Base-by-base conservation (phyloP, 768 basidiomycete species). In the Boletus subcaerulescens region DNA sequence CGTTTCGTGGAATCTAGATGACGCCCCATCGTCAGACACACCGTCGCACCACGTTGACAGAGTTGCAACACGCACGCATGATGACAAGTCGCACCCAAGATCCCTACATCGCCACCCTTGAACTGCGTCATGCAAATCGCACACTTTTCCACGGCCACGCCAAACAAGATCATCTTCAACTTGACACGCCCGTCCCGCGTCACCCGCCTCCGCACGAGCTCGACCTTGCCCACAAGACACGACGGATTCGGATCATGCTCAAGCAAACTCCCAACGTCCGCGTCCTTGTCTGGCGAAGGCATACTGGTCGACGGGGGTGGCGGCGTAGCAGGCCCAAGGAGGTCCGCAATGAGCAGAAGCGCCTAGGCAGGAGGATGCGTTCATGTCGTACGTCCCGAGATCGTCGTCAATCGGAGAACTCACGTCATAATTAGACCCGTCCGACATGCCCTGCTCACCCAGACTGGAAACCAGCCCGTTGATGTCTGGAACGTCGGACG, bases 91-190 rank as follows among this genome's bases (percentile, higher is more conserved):
- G 80, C 79, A 4, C 80, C 78, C 68, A 87, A 62, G 33, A 79
- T 79, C 14, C 79, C 86, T 52, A 63, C 60, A 54, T 91, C 85
- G 17, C 71, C 79, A 9, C 72, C 76, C 70, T 75, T 83, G 72
- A 89, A 91, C 70, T 85, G 85, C 45, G 77, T 79, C 66, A 89
- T 71, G 65, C 90, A 91, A 47, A 90, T 84, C 39, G 84, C 80
- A 68, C 90, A 92, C 63, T 81, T 81, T 58, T 86, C 82, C 33
- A 91, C 87, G 1, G 75, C 63, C 14, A 79, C 73, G 38, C 85
- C 89, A 18, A 88, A 71, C 47, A 91, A 66, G 9, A 77, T 74
- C 46, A 90, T 69, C 73, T 89, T 91, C 43, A 89, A 62, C 73
- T 90, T 91, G 50, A 84, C 76, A 41, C 84, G 84, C 6, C 89